Conservation (phyloP, 2,329 filamentous ascomycete species). For the Cercospora berteroae region DNA sequence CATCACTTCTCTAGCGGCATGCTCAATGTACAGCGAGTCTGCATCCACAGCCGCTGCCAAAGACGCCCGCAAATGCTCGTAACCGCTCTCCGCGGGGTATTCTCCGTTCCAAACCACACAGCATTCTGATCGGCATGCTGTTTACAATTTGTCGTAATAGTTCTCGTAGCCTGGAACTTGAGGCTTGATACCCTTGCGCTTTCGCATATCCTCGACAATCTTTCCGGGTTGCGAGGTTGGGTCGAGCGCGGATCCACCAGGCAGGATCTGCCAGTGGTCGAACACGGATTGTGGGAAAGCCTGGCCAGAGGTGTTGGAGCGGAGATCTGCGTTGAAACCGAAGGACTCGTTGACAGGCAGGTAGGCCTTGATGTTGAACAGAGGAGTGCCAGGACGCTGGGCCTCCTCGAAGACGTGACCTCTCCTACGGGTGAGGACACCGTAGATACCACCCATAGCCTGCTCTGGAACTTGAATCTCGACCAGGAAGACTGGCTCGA, state of each 20-base stretch:
- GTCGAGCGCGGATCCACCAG: conserved; percentile 91
- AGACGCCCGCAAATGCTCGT: conserved; percentile 26
- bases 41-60: conserved; percentile 19
- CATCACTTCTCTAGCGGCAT: conserved; percentile 22
- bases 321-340: conserved; percentile 98
- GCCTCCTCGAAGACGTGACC: conserved; percentile 99
- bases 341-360: conserved; percentile 96
- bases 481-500: conserved; percentile 97
- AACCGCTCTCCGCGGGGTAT: conserved; percentile 18
- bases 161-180: conserved; percentile 90
- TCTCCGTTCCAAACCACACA: conserved; percentile 16
- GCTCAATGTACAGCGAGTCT: conserved; percentile 19
- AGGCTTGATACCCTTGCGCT: conserved; percentile 99
- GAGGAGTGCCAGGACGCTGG: conserved; percentile 96
- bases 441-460: conserved; percentile 99
- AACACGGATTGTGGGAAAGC: conserved; percentile 99
- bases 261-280: conserved; percentile 96
- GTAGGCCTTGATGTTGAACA: conserved; percentile 99
- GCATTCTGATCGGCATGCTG: conserved; percentile 20
- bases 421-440: conserved; percentile 94
- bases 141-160: conserved; percentile 45
- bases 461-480: conserved; percentile 98
- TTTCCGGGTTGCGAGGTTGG: conserved; percentile 74
- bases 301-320: conserved; percentile 89
- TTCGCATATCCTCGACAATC: conserved; percentile 86